phyloP scores from a whole-genome alignment of 805 yeast species.

The Candida oleophila region DNA sequence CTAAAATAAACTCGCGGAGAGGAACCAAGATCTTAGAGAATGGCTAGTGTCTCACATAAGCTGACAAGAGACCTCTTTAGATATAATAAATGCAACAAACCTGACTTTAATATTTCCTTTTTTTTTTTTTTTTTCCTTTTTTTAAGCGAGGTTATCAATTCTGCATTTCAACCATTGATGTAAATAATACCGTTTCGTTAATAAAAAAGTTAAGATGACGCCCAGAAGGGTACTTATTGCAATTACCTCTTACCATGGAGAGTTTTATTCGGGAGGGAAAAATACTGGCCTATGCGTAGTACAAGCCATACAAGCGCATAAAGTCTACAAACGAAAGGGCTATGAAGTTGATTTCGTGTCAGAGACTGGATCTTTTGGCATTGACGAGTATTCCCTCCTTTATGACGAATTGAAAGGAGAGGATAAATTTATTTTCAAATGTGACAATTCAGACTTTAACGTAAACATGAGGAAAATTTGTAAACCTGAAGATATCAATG shows the following conservation, averaged over 20 bases:
- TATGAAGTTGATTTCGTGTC: conserved; percentile 56
- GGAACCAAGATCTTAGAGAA: no score
- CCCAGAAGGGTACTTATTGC: conserved; percentile 40
- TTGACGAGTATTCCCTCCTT: conserved; percentile 53
- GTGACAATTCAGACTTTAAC: conserved; percentile 38
- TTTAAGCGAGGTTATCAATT: no score
- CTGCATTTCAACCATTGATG: no score
- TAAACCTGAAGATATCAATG: conserved; percentile 47
- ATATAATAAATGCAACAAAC: no score
- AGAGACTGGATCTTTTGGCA: conserved; percentile 57
- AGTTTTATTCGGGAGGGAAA: conserved; percentile 56
- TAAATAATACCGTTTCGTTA: no score
- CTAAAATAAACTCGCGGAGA: no score
- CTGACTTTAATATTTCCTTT: no score
- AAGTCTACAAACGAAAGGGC: conserved; percentile 46
- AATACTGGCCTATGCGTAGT: conserved; percentile 61
- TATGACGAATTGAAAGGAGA: conserved; percentile 27
- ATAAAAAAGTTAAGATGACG: no score
- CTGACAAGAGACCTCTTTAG: no score
- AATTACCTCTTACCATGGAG: conserved; percentile 39
- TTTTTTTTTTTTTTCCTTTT: no score
- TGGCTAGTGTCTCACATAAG: no score
- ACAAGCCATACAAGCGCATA: conserved; percentile 62
- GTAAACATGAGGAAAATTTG: conserved; percentile 38
- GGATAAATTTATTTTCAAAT: conserved; percentile 40